A percentile compares a stretch with the other conserved stretches of the same genome.
Conservation (phyloP, 177 flowering plant species). For the Vitis hybrid region DNA sequence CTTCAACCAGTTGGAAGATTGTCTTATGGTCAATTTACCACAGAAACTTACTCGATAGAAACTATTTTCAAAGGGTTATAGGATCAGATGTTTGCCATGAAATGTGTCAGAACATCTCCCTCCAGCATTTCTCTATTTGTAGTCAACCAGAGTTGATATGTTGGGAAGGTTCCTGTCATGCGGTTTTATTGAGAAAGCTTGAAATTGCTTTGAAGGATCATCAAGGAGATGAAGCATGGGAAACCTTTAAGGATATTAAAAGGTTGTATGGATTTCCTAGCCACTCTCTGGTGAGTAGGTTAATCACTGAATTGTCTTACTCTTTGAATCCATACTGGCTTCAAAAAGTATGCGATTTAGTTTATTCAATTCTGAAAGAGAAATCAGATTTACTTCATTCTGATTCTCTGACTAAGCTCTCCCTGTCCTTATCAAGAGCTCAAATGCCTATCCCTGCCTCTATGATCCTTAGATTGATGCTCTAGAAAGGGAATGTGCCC, state of each 20-base stretch:
- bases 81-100: not conserved
- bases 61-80: not conserved
- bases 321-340: conserved; percentile 49
- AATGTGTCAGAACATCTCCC: not conserved
- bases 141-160: conserved; percentile 15
- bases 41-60: not conserved
- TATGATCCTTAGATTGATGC: conserved; percentile 53
- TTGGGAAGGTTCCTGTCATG: conserved; percentile 42
- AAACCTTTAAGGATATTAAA: conserved; percentile 48
- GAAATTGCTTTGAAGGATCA: conserved; percentile 48
- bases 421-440: conserved; percentile 66
- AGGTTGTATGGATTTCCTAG: conserved; percentile 60
- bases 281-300: conserved; percentile 25
- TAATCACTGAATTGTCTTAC: conserved; percentile 58
- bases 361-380: conserved; percentile 30
- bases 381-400: conserved; percentile 43
- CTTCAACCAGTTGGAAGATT: not conserved
- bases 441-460: conserved; percentile 69
- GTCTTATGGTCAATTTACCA: not conserved
- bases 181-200: conserved; percentile 48
- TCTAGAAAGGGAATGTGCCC: conserved; percentile 37
- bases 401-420: conserved; percentile 42
- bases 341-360: conserved; percentile 52
- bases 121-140: conserved; percentile 18
- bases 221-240: conserved; percentile 63